Evolutionary conservation across 2,329 filamentous ascomycete genomes (phyloP), one percentile per base, ranked within the genome.

Genomic region (Exutisphaerella laricina): DNA sequence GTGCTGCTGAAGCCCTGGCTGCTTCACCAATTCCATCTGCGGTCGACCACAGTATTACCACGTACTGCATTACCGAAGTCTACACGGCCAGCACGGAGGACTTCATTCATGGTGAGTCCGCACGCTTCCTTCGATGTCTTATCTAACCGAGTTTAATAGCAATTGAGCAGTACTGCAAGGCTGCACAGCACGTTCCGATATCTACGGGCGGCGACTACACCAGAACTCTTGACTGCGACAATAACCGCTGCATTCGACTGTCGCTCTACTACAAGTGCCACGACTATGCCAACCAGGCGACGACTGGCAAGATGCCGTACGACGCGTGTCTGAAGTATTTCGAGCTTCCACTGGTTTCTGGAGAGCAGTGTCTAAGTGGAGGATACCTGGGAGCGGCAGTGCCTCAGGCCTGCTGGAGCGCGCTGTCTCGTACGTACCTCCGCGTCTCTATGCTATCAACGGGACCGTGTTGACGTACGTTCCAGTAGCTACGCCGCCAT

Each of bases 351-450:
- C 32, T n/a, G 26, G 14, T 26, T 16, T 21, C 25, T 18, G 16
- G 17, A 8, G 28, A 31, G 18, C 13, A 7, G 9, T 40, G 38
- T 17, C n/a, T 16, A 16, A 40, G 38, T 17, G 38, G 38, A 22
- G 38, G 38, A 21, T 40, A 40, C 17, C 26, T 40, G 10, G 38
- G 38, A 10, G 32, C 26, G 12, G 8, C 29, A 5, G 29, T 31
- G 17, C 38, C 28, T 23, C 26, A 25, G 3, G 38, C 38, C 10
- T 40, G 38, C 38, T 40, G 38, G 38, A 40, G 13, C 13, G 38
- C 38, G 6, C 38, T 40, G 2, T 40, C 38, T 13, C 17, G 33
- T 35, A 20, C n/a, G 33, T 35, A 23, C 12, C 20, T 6, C 9
- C 9, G 14, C 17, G 18, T 23, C 14, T 5, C 8, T 12, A 4